Base-by-base conservation (phyloP, 306 rosid genomes). In the Sechiopsis laciniata region DNA sequence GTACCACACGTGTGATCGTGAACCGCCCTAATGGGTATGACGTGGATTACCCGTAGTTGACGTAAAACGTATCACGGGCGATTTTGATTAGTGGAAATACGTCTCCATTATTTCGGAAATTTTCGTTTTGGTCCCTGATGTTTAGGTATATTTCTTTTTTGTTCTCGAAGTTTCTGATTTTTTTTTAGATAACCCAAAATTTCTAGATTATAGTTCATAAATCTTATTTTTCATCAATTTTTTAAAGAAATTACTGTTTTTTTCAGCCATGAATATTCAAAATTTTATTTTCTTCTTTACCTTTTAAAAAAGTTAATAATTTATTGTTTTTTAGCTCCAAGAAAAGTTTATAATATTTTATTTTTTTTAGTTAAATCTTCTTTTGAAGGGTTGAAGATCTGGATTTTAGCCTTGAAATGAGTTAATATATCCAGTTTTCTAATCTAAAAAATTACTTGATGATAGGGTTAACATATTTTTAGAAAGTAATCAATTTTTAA, bases 11-110 rank as follows among this genome's bases (percentile, higher is more conserved):
- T 67, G 72, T 20, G 55, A 67, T 19, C 55, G 55, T 67, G n/a
- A 67, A 67, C 72, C 72, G 71, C 26, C 71, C 17, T 12, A 66
- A 2, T 50, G 6, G 54, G 55, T 21, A 2, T 45, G 35, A 67
- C 54, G 72, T 67, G 55, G 29, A 6, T 45, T 21, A 67, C 72
- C 72, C 35, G 55, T 14, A 19, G 55, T 67, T 45, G 72, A 45
- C 46, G 46, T 6, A n/a, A 32, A 17, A 10, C 0, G 5, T 64
- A 16, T 64, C 72, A 67, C 72, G 37, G 72, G 7, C 55, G 3
- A 67, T 20, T 67, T 3, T 67, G 19, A 67, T 67, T 67, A 17
- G 72, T 10, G 71, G 29, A 10, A 16, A 17, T 65, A 65, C 24
- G 46, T 16, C 8, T 42, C 48, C 48, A 42, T 42, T 8, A 7